Conservation (phyloP, 805 yeast genomes). For the Lachancea quebecensis region DNA sequence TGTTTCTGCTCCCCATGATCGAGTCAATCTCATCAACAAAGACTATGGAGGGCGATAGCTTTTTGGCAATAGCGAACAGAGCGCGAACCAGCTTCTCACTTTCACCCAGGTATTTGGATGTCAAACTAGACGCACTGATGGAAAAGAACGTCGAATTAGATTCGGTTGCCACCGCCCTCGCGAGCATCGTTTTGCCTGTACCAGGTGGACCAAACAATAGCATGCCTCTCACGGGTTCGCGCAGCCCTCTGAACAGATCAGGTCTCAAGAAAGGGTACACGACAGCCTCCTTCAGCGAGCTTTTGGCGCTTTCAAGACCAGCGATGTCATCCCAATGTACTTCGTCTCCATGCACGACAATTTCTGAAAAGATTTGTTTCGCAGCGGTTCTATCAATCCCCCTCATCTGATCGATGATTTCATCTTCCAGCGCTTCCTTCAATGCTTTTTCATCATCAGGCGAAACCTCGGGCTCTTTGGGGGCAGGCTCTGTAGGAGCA, state of each 20-base stretch:
- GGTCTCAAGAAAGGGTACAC: slow-evolving; percentile 95
- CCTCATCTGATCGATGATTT: slow-evolving; percentile 24
- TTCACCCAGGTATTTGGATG: slow-evolving; percentile 78
- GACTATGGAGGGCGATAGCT: slow-evolving; percentile 85
- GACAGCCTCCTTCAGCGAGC: slow-evolving; percentile 86
- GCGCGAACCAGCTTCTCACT: slow-evolving; percentile 91
- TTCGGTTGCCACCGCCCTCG: slow-evolving; percentile 95
- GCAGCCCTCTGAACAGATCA: slow-evolving; percentile 79
- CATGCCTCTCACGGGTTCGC: slow-evolving; percentile 98
- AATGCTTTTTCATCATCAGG: slow-evolving; percentile 7
- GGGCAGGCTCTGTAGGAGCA: no score
- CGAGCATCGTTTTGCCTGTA: slow-evolving; percentile 96
- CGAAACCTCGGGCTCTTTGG: slow-evolving; percentile 1
- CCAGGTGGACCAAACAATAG: slow-evolving; percentile 96
- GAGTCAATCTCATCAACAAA: slow-evolving; percentile 97
- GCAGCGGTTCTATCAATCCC: slow-evolving; percentile 82
- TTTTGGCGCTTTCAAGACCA: slow-evolving; percentile 82
- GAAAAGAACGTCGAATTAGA: slow-evolving; percentile 90
- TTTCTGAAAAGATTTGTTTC: slow-evolving; percentile 78
- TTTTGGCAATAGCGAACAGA: slow-evolving; percentile 75
- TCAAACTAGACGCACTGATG: slow-evolving; percentile 82
- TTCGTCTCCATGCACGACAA: slow-evolving; percentile 85
- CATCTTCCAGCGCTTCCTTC: slow-evolving; percentile 23
- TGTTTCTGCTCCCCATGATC: slow-evolving; percentile 67
- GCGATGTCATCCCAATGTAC: slow-evolving; percentile 97